phyloP scores from a whole-genome alignment of 75 land plant species.

The Ceratopteris richardii region DNA sequence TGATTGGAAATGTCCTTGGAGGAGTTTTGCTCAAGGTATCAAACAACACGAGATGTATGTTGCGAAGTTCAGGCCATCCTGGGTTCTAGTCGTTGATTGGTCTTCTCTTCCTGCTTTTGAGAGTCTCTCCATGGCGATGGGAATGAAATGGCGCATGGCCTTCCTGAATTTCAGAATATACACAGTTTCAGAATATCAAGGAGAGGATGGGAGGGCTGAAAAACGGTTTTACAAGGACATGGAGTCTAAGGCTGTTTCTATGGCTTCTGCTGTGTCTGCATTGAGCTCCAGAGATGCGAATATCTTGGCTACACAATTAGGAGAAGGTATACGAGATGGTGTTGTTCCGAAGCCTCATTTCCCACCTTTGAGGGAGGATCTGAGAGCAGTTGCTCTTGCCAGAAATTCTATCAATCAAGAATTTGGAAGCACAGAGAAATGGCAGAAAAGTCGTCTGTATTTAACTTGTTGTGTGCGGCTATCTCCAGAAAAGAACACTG shows the following conservation, averaged over 20 bases:
- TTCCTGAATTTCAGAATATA: slow-evolving; percentile 21
- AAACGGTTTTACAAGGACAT: slow-evolving; percentile 15
- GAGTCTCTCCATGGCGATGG: not conserved
- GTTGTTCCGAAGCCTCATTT: slow-evolving; percentile 19
- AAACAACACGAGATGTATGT: slow-evolving; percentile 2
- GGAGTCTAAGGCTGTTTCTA: slow-evolving; percentile 22
- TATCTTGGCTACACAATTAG: slow-evolving; percentile 10
- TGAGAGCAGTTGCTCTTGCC: slow-evolving; percentile 11
- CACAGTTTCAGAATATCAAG: slow-evolving; percentile 17
- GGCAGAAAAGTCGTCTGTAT: slow-evolving; percentile 10
- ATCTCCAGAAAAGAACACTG: slow-evolving; percentile 21
- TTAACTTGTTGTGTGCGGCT: slow-evolving; percentile 18
- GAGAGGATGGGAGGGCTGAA: slow-evolving; percentile 10
- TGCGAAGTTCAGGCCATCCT: slow-evolving; percentile 15
- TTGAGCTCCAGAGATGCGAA: slow-evolving; percentile 26
- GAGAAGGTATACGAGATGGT: slow-evolving; percentile 13
- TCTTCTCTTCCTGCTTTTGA: slow-evolving; percentile 18
- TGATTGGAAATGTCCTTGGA: slow-evolving; percentile 25
- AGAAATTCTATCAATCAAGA: not conserved
- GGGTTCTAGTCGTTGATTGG: slow-evolving; percentile 23
- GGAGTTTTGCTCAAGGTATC: slow-evolving; percentile 16
- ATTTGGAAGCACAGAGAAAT: slow-evolving; percentile 4
- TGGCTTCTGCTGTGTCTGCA: slow-evolving; percentile 21
- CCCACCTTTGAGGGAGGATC: slow-evolving; percentile 17
- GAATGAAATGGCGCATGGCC: slow-evolving; percentile 13